phyloP scores from a whole-genome alignment of 1,284 basidiomycete genomes.

The Xerocomus nothofagi region DNA sequence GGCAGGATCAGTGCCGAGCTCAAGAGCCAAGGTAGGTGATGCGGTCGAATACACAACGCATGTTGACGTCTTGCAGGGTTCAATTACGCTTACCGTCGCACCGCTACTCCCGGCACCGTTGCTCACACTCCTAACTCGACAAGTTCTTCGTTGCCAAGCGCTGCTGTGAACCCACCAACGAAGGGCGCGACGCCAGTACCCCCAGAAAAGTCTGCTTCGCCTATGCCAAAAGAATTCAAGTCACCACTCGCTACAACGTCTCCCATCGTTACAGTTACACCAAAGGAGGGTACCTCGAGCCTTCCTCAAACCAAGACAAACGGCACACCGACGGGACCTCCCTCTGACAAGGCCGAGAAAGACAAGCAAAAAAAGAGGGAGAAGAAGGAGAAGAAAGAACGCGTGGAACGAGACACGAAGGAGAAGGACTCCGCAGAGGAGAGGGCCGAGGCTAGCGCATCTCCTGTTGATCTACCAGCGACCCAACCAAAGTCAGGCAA shows the following conservation, averaged over 20 bases:
- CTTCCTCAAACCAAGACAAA: constrained; percentile 38
- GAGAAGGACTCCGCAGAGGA: constrained; percentile 41
- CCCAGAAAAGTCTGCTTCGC: constrained; percentile 42
- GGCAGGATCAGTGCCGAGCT: constrained; percentile 91
- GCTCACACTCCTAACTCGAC: constrained; percentile 44
- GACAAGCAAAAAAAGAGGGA: constrained; percentile 58
- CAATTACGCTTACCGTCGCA: constrained; percentile 91
- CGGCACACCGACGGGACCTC: constrained; percentile 38
- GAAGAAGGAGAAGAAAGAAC: constrained; percentile 57
- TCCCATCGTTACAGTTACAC: constrained; percentile 35
- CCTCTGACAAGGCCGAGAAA: constrained; percentile 45
- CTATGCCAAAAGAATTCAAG: constrained; percentile 35
- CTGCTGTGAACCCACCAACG: constrained; percentile 34
- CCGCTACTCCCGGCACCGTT: constrained; percentile 49
- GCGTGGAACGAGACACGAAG: constrained; percentile 35
- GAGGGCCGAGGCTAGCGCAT: constrained; percentile 25
- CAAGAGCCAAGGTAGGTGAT: constrained; percentile 78
- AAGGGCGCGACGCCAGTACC: constrained; percentile 41
- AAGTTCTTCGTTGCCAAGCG: constrained; percentile 37
- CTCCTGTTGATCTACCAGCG: constrained; percentile 22
- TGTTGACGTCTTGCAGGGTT: constrained; percentile 60
- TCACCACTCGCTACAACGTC: constrained; percentile 29
- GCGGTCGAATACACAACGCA: background rate
- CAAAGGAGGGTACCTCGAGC: constrained; percentile 31
- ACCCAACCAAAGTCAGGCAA: constrained; percentile 41